Conservation (phyloP, 306 rosid species). For the Oemleria cerasiformis region DNA sequence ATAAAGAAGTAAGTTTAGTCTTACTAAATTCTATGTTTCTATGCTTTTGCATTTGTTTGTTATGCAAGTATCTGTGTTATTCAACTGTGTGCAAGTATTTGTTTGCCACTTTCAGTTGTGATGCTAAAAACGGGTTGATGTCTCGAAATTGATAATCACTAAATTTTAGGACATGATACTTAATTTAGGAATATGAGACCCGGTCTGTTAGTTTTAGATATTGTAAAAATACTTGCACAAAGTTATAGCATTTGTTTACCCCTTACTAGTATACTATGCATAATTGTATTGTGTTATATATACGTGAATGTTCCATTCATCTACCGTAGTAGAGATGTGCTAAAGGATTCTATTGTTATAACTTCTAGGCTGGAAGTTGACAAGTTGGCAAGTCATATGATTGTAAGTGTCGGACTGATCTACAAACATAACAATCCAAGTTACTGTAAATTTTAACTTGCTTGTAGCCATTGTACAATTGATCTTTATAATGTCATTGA, state of each 20-base stretch:
- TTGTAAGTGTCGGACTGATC: background rate
- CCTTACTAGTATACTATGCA: background rate
- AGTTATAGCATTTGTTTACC: background rate
- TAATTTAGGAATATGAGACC: background rate
- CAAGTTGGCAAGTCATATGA: background rate
- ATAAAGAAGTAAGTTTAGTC: constrained; percentile 50
- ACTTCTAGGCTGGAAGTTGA: background rate
- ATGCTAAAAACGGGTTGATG: background rate
- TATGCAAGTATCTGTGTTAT: background rate
- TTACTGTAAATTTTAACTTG: background rate
- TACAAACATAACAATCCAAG: background rate
- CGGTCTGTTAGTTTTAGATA: background rate
- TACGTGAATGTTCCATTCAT: background rate
- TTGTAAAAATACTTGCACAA: no score
- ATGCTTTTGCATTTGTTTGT: background rate
- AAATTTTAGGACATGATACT: background rate
- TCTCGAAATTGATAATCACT: background rate
- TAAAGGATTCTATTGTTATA: background rate
- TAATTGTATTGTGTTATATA: background rate
- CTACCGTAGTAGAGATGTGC: no score
- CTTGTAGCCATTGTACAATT: no score
- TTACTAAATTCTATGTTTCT: background rate
- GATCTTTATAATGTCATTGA: background rate
- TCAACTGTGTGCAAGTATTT: background rate
- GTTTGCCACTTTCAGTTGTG: background rate